Evolutionary conservation across 257 asterid species (phyloP).

Genomic region (Paraleonurus japonicus): DNA sequence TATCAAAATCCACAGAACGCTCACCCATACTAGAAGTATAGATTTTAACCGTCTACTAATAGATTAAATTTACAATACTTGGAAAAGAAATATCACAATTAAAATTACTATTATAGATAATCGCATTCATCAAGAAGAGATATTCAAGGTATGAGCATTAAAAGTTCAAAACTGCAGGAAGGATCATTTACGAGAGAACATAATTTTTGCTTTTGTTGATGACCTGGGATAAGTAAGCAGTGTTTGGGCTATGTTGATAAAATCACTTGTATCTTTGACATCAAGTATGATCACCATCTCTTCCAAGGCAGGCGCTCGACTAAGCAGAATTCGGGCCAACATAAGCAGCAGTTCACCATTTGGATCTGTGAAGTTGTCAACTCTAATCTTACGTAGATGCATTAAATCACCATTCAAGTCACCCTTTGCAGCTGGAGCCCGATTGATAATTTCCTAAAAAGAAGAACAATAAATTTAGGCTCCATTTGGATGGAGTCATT

Average conservation of each 20-base stretch:
- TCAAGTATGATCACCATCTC: neutral
- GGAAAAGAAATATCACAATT: too few relatives aligned
- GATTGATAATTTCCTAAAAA: neutral
- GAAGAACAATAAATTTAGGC: too few relatives aligned
- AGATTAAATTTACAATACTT: too few relatives aligned
- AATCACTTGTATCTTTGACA: neutral
- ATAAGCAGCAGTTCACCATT: neutral
- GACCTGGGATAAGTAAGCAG: neutral
- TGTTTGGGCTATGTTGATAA: neutral
- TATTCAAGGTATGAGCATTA: neutral
- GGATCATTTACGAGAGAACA: neutral
- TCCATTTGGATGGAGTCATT: too few relatives aligned
- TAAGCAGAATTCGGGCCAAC: conserved; percentile 1
- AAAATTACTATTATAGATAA: too few relatives aligned
- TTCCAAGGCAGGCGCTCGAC: neutral
- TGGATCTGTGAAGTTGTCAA: neutral
- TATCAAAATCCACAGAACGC: too few relatives aligned
- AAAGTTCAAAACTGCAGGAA: neutral
- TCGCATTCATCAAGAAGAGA: too few relatives aligned
- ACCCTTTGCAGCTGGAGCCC: neutral
- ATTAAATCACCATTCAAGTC: neutral
- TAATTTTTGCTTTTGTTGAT: neutral
- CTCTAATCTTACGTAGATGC: conserved; percentile 7
- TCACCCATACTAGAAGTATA: too few relatives aligned
- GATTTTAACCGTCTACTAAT: too few relatives aligned